A percentile compares a stretch with the other conserved stretches of the same genome.
These are phyloP conservation scores for Lasiosphaeriaceae sp. DNA, from an alignment of 495 filamentous ascomycete genomes.

Conservation along the genomic window DNA sequence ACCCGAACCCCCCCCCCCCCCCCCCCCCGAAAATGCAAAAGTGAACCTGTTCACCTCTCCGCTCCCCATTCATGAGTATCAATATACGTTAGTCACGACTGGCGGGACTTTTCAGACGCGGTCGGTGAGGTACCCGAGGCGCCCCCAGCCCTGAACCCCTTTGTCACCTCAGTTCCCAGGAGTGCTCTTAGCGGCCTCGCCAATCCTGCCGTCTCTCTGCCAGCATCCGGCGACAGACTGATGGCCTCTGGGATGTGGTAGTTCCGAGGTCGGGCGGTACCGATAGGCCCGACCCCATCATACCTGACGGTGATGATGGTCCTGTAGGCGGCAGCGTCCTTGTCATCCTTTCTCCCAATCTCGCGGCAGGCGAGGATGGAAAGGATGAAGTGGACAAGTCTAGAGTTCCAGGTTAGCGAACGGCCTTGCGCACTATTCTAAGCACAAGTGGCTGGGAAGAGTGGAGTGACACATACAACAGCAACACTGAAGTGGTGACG, in stretches of 20 bases:
- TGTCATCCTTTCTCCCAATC: conserved; percentile 15
- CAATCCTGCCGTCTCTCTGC: not conserved
- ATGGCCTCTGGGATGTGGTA: conserved; percentile 6
- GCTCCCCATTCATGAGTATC: too few relatives aligned
- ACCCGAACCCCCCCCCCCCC: too few relatives aligned
- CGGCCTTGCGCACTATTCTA: not conserved
- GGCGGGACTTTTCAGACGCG: too few relatives aligned
- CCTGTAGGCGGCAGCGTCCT: not conserved
- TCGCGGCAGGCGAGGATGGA: conserved; percentile 19
- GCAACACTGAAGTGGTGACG: conserved; percentile 5
- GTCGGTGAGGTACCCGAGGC: too few relatives aligned
- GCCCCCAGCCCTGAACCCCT: too few relatives aligned
- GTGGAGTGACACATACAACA: conserved; percentile 9
- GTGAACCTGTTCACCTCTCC: too few relatives aligned
- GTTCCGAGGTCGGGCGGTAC: conserved; percentile 16
- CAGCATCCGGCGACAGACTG: conserved; percentile 8
- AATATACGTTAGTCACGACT: too few relatives aligned
- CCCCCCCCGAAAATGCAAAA: too few relatives aligned
- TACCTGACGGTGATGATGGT: conserved; percentile 16
- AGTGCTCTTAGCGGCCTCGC: too few relatives aligned
- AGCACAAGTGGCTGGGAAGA: not conserved
- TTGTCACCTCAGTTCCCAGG: too few relatives aligned
- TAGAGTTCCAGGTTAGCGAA: not conserved
- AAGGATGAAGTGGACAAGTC: conserved; percentile 18
- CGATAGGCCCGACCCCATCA: conserved; percentile 19